Base-by-base conservation (phyloP, 2,329 filamentous ascomycete genomes). In the Epichloe hybrida region DNA sequence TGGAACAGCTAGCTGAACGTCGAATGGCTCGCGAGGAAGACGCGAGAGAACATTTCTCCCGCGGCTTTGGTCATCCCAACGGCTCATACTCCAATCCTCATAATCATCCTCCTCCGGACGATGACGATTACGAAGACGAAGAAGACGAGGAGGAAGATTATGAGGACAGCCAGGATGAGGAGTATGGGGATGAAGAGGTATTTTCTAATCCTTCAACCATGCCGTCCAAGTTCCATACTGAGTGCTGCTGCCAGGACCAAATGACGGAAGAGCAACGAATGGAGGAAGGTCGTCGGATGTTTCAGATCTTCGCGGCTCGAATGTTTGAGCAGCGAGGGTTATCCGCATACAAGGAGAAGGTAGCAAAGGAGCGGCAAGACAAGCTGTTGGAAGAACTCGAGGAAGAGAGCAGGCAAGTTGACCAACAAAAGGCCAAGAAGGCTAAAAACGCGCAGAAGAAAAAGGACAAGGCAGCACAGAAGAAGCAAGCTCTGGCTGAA, bases 241-340 rank as follows among this genome's bases (percentile, higher is more conserved):
- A 70, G 65, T 68, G 66, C 63, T 70, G 65, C 64, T 70, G 67
- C 60, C 69, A 97, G 91, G 90, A 95, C 65, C 82, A 85, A 57
- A 93, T 97, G 88, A 96, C 89, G 48, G 91, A 97, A 72, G 88
- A 95, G 71, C 90, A 97, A 73, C 86, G 93, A 54, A 97, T 98
- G 93, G 90, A 97, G 66, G 93, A 98, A 73, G 93, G 93, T 54
- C 82, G 93, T 51, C 80, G 91, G 59, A 98, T 98, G 93, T 98
- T 98, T 65, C 93, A 98, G 67, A 97, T 98, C 66, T 98, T 98
- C 68, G 93, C 93, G 54, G 93, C 93, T 52, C 83, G 93, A 56
- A 98, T 98, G 93, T 98, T 98, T 67, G 93, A 98, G 71, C 93
- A 98, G 67, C 80, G 93, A 56, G 93, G 98, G 21, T 76, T 98